Evolutionary conservation across 306 rosid species (phyloP).

Genomic region (Casuarina equisetifolia): DNA sequence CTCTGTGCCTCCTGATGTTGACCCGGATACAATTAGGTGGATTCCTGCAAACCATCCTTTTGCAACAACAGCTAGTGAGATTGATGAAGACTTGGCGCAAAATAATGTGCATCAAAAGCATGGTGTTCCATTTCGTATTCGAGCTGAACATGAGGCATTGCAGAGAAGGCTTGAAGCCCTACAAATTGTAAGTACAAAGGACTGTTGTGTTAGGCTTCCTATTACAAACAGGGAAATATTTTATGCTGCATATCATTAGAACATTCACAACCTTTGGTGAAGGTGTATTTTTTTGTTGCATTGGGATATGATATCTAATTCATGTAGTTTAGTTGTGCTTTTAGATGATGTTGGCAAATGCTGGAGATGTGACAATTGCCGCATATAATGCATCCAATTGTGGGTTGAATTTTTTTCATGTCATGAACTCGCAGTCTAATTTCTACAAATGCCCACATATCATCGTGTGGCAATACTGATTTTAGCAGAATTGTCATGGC

Average conservation of each 20-base stretch:
- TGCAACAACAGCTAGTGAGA: conserved; percentile 81
- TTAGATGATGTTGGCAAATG: neutral
- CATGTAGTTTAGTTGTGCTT: neutral
- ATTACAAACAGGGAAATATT: neutral
- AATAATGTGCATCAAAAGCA: conserved; percentile 80
- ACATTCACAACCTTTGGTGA: neutral
- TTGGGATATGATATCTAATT: neutral
- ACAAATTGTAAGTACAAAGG: conserved; percentile 57
- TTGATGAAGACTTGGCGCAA: conserved; percentile 86
- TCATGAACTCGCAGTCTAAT: neutral
- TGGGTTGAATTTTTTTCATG: neutral
- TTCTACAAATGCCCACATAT: neutral
- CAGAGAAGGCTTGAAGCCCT: conserved; percentile 83
- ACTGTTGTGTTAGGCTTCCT: conserved; percentile 16
- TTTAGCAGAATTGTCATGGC: neutral
- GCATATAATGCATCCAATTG: neutral
- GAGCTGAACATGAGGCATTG: conserved; percentile 94
- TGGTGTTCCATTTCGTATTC: conserved; percentile 91
- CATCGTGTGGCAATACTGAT: neutral
- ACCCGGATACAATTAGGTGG: conserved; percentile 91
- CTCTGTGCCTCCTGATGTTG: conserved; percentile 72
- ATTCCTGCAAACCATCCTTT: conserved; percentile 95
- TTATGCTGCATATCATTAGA: neutral
- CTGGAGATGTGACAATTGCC: neutral
- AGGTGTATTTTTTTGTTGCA: neutral